phyloP scores from a whole-genome alignment of 2,329 filamentous ascomycete species.

The Arthrobotrys entomopaga region DNA sequence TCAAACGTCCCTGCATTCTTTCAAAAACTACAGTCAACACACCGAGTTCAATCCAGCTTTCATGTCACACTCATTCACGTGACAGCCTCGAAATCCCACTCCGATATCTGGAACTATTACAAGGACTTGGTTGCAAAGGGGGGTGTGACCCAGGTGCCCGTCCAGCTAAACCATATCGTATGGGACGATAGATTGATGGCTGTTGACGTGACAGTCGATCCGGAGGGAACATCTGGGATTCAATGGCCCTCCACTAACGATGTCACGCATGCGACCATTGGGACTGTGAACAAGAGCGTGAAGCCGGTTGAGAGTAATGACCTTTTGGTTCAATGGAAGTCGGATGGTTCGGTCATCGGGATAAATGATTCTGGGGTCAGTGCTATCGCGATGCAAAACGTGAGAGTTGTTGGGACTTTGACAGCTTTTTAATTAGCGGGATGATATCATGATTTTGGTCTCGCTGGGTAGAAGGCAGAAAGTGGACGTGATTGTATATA shows the following conservation, averaged over 20 bases:
- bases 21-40: slow-evolving; percentile 75
- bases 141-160: slow-evolving; percentile 71
- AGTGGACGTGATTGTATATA: too few species aligned
- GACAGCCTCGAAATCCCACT: slow-evolving; percentile 69
- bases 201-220: slow-evolving; percentile 66
- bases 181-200: slow-evolving; percentile 91
- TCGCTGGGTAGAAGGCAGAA: too few species aligned
- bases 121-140: slow-evolving; percentile 69
- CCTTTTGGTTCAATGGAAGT: slow-evolving; percentile 75
- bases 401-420: slow-evolving; percentile 7
- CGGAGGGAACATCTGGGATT: slow-evolving; percentile 67
- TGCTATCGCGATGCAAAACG: slow-evolving; percentile 7
- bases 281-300: slow-evolving; percentile 76
- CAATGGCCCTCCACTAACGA: slow-evolving; percentile 75
- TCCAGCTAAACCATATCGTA: slow-evolving; percentile 75
- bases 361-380: slow-evolving; percentile 5
- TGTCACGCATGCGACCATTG: slow-evolving; percentile 87
- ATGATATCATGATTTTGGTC: too few species aligned
- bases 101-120: slow-evolving; percentile 81
- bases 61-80: slow-evolving; percentile 95
- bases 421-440: not conserved
- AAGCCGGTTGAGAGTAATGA: slow-evolving; percentile 97
- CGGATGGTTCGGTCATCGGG: slow-evolving; percentile 4
- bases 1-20: slow-evolving; percentile 73
- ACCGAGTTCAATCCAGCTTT: slow-evolving; percentile 84